A percentile compares a stretch with the other conserved stretches of the same genome.
phyloP scores from a whole-genome alignment of 306 rosid species.

The Arachis hypogaea region DNA sequence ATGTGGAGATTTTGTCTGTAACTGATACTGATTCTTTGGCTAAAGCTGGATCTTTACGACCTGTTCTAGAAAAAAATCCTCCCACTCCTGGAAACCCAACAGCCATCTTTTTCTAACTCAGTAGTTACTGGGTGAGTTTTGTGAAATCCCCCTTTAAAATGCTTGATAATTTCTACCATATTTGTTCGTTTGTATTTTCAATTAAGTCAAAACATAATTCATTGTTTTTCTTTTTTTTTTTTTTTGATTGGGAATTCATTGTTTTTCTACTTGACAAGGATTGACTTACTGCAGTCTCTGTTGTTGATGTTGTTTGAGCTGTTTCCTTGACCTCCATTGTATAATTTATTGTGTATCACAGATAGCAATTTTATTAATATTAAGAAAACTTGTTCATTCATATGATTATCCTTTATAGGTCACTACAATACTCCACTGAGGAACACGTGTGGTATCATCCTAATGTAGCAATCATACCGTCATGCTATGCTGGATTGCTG shows the following conservation, averaged over 20 bases:
- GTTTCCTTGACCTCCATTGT: not conserved
- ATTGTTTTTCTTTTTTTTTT: not conserved
- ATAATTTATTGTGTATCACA: not conserved
- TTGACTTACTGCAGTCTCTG: constrained; percentile 17
- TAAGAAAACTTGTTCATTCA: constrained; percentile 16
- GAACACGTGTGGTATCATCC: constrained; percentile 10
- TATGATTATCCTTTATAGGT: constrained; percentile 22
- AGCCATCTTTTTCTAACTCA: constrained; percentile 75
- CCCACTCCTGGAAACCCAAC: constrained; percentile 92
- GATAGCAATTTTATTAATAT: not conserved
- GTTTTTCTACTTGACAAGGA: not conserved
- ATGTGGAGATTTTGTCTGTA: constrained; percentile 67
- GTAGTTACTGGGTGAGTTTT: constrained; percentile 42
- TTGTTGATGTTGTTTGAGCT: not conserved
- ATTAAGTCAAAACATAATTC: not conserved
- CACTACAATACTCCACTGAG: constrained; percentile 8
- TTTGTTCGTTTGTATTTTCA: not conserved
- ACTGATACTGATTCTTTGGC: constrained; percentile 59
- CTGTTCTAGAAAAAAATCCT: constrained; percentile 69
- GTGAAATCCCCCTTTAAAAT: constrained; percentile 12
- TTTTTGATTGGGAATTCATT: not conserved
- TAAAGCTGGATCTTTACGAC: constrained; percentile 67
- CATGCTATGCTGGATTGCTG: not conserved
- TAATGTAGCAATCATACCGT: not conserved
- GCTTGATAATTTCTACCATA: not conserved